phyloP scores from a whole-genome alignment of 805 yeast genomes.

The Metschnikowia aberdeeniae region DNA sequence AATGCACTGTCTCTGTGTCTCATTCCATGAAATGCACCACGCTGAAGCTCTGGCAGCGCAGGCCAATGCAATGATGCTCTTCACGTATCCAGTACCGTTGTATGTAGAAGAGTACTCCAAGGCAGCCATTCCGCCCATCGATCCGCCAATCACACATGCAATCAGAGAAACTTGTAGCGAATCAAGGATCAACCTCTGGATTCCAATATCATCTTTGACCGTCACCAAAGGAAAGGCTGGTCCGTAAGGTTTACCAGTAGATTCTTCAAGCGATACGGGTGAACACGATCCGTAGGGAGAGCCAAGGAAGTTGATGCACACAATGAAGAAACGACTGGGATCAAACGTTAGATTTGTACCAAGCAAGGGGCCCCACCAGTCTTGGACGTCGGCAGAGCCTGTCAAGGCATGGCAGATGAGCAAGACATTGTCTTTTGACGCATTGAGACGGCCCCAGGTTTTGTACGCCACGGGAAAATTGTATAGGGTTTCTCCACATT shows the following conservation, averaged over 20 bases:
- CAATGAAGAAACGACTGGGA: constrained; percentile 77
- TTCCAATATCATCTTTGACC: constrained; percentile 83
- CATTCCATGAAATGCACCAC: constrained; percentile 99
- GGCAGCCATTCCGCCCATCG: constrained; percentile 98
- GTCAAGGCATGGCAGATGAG: constrained; percentile 95
- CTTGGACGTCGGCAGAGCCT: constrained; percentile 91
- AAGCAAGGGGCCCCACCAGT: constrained; percentile 98
- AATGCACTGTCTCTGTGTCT: constrained; percentile 94
- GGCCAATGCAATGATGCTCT: constrained; percentile 75
- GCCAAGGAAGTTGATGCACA: constrained; percentile 90
- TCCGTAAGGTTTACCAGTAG: constrained; percentile 74
- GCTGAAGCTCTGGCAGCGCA: constrained; percentile 94
- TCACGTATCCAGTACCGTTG: constrained; percentile 64
- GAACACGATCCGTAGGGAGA: constrained; percentile 96
- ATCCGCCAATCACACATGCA: constrained; percentile 91
- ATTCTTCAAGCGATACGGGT: constrained; percentile 79
- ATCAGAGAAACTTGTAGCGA: constrained; percentile 71
- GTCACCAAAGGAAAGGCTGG: constrained; percentile 95
- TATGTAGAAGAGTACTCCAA: constrained; percentile 73
- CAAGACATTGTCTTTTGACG: constrained; percentile 66
- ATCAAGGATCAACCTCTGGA: constrained; percentile 76
- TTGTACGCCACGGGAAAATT: constrained; percentile 92
- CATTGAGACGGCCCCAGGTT: constrained; percentile 88
- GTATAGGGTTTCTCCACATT: constrained; percentile 69
- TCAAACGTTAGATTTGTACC: constrained; percentile 88